Base-by-base conservation (phyloP, 352 stramenopile genomes). In the Pythium insidiosum region DNA sequence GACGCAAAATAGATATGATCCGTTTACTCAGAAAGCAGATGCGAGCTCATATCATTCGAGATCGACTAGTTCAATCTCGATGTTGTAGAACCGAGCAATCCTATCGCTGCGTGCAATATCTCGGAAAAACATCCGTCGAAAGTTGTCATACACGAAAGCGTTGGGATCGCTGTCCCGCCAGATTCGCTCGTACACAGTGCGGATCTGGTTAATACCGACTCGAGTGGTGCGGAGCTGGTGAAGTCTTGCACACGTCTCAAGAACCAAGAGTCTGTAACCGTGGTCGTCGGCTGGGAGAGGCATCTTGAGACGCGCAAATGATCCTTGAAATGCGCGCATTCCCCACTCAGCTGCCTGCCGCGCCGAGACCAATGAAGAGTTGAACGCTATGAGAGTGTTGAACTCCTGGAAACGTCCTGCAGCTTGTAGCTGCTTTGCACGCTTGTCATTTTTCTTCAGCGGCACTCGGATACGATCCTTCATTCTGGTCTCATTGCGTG, bases 131-230 rank as follows among this genome's bases (percentile, higher is more conserved):
- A 47, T 47, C n/a, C 26, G 36, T 6, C 26, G 4, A 24, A 38
- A 38, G 3, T 16, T 4, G 40, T 47, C 40, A 13, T 47, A 38
- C 3, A 47, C 4, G 6, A 38, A 12, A 2, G 40, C 40, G 13
- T 47, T 28, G 11, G 12, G 4, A 28, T 47, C 40, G n/a, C 18
- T 28, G 23, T 34, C 46, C 7, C 53, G 30, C 53, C 42, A 61
- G n/a, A 61, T 53, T 2, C 39, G 43, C 29, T 53, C 53, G 26
- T 61, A 61, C 4, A 53, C 47, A 1, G 42, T 56, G 7, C 33
- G 22, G 23, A 56, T 56, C 28, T 61, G 53, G 24, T 61, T 61
- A n/a, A 56, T 49, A 3, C 47, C 42, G n/a, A 61, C 53, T 2
- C 40, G 24, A 9, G 36, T 22, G 11, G 41, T 56, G 0, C 40